Conservation (phyloP, 805 yeast species). For the Suhomyces faveliae region DNA sequence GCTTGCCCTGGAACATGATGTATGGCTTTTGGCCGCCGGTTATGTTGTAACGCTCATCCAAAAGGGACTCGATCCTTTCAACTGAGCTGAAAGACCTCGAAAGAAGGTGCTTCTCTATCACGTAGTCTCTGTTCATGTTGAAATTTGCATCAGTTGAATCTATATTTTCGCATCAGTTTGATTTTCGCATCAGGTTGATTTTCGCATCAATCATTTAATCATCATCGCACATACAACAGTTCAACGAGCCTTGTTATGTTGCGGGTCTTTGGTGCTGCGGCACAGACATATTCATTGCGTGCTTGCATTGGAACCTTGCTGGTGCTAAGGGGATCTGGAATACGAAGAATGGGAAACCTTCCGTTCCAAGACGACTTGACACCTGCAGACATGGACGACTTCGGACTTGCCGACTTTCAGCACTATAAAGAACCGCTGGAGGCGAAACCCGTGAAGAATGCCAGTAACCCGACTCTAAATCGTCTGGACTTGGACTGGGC, state of each 20-base stretch:
- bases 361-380: conserved; percentile 43
- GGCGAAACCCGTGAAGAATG: conserved; percentile 8
- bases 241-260: too few relatives aligned
- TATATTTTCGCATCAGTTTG: too few relatives aligned
- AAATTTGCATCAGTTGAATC: neutral
- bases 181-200: too few relatives aligned
- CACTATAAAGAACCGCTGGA: conserved; percentile 35
- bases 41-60: conserved; percentile 46
- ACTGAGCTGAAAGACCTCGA: conserved; percentile 42
- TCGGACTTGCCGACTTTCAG: conserved; percentile 38
- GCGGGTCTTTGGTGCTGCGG: too few relatives aligned
- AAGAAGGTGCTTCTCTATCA: conserved; percentile 47
- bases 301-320: too few relatives aligned
- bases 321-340: too few relatives aligned
- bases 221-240: too few relatives aligned
- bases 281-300: too few relatives aligned
- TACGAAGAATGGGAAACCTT: conserved; percentile 18
- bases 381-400: conserved; percentile 32
- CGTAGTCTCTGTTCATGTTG: conserved; percentile 30
- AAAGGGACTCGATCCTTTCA: conserved; percentile 37
- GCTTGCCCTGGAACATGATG: conserved; percentile 22
- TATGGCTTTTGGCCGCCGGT: conserved; percentile 48
- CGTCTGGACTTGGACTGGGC: conserved; percentile 2
- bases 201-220: too few relatives aligned
- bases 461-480: neutral